Conservation (phyloP, 768 basidiomycete genomes). For the Kwoniella sp. region DNA sequence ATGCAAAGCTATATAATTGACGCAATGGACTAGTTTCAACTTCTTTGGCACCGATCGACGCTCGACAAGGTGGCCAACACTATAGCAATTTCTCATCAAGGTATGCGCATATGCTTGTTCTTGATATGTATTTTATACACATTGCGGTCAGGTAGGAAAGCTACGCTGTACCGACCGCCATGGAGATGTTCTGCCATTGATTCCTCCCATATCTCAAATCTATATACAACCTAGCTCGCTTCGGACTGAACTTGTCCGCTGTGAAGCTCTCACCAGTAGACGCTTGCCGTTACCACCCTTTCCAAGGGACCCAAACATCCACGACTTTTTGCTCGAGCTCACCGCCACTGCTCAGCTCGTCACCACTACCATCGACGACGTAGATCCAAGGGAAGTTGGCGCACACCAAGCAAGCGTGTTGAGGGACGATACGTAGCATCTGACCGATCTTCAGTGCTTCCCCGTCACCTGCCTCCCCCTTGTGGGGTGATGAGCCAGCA, state of each 20-base stretch:
- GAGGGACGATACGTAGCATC: constrained; percentile 72
- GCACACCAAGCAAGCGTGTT: constrained; percentile 81
- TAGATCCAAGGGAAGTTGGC: constrained; percentile 84
- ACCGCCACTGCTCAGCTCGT: background rate
- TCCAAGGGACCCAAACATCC: constrained; percentile 88
- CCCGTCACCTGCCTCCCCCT: constrained; percentile 28
- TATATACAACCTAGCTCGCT: no score
- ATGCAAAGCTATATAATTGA: no score
- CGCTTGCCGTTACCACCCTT: constrained; percentile 73
- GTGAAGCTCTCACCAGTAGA: background rate
- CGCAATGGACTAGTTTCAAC: no score
- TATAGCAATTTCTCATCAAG: no score
- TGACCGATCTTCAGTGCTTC: constrained; percentile 63
- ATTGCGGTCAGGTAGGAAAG: background rate
- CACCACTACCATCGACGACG: constrained; percentile 67
- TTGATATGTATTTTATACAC: background rate
- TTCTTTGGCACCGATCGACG: no score
- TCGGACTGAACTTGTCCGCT: no score
- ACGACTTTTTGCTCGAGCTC: constrained; percentile 14
- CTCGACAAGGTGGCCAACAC: no score
- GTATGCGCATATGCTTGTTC: no score
- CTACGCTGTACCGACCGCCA: no score
- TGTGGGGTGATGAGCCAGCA: no score
- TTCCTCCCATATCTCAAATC: no score
- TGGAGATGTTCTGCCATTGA: no score